A percentile compares a stretch with the other conserved stretches of the same genome.
phyloP scores from a whole-genome alignment of 2,329 filamentous ascomycete genomes.

The Fusarium sp. region DNA sequence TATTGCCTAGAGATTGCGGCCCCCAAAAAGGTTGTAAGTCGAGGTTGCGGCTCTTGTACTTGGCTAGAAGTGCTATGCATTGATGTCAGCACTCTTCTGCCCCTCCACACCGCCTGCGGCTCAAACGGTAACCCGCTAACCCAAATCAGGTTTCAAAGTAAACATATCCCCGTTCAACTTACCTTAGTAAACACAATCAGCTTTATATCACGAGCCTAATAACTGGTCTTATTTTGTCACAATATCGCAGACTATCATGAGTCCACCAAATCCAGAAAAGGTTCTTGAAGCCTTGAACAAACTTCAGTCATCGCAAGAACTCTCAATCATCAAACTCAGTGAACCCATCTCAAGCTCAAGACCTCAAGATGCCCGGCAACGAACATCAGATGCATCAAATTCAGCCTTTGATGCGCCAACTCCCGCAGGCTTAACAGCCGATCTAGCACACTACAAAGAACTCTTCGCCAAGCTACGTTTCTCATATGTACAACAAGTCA shows the following conservation, averaged over 20 bases:
- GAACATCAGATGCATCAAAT: conserved; percentile 78
- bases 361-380: conserved; percentile 53
- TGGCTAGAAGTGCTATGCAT: conserved; percentile 1
- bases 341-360: conserved; percentile 72
- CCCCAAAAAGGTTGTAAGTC: not conserved
- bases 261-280: conserved; percentile 47
- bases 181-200: not conserved
- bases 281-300: conserved; percentile 60
- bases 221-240: not conserved
- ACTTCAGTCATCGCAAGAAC: conserved; percentile 66
- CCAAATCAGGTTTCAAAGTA: conserved; percentile 49
- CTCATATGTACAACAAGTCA: conserved; percentile 97
- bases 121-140: conserved; percentile 32
- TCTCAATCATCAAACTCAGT: conserved; percentile 80
- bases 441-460: conserved; percentile 91
- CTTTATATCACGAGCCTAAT: not conserved
- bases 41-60: not conserved
- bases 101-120: conserved; percentile 32
- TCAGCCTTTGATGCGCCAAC: conserved; percentile 72
- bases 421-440: conserved; percentile 81
- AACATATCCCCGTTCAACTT: conserved; percentile 44
- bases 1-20: not conserved
- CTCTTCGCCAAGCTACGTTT: conserved; percentile 96
- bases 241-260: conserved; percentile 37
- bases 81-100: conserved; percentile 32